Evolutionary conservation across 1,284 basidiomycete genomes (phyloP).

Genomic region (Ceratobasidium sp.): DNA sequence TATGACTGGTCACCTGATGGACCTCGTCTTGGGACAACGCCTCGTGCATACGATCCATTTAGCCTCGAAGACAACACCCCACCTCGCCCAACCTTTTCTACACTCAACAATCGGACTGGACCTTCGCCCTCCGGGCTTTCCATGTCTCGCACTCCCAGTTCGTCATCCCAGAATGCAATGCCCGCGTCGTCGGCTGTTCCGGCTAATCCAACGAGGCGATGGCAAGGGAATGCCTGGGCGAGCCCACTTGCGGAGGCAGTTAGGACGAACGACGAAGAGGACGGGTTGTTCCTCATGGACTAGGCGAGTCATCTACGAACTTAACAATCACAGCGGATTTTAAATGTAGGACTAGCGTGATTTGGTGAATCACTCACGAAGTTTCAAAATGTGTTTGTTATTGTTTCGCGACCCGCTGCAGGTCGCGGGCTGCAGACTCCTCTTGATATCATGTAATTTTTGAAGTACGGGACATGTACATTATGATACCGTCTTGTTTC

Average conservation of each 20-base stretch:
- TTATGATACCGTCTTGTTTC: constrained; percentile 7
- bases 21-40: constrained; percentile 45
- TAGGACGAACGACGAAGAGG: constrained; percentile 71
- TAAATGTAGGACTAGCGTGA: neutral
- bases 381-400: constrained; percentile 20
- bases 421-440: constrained; percentile 2
- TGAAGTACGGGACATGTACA: constrained; percentile 43
- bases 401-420: constrained; percentile 19
- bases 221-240: constrained; percentile 49
- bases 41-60: constrained; percentile 52
- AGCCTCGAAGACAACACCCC: constrained; percentile 44
- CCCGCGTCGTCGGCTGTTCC: constrained; percentile 15
- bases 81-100: constrained; percentile 43
- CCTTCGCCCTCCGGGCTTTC: constrained; percentile 32
- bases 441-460: constrained; percentile 20
- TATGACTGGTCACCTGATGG: constrained; percentile 46
- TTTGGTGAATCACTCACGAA: constrained; percentile 22
- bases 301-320: constrained; percentile 6
- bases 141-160: constrained; percentile 40
- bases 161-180: constrained; percentile 25
- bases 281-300: constrained; percentile 77
- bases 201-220: constrained; percentile 41
- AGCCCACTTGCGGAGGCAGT: constrained; percentile 72
- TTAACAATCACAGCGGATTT: constrained; percentile 16
- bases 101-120: constrained; percentile 43